Evolutionary conservation across 2,329 filamentous ascomycete species (phyloP).

Genomic region (Pseudogymnoascus sp.): DNA sequence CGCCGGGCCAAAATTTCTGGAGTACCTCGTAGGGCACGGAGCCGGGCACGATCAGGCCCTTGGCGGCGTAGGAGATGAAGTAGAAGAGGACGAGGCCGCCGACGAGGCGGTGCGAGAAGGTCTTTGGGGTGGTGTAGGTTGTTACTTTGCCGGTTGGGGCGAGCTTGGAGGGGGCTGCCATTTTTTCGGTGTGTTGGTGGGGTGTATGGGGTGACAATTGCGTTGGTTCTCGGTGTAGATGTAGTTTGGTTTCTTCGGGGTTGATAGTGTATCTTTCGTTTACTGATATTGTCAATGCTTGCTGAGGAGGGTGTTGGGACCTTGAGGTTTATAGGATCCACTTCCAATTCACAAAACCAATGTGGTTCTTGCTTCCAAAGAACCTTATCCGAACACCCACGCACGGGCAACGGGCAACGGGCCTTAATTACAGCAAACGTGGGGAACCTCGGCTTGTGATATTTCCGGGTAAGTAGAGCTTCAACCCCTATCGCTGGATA

Average conservation of each 20-base stretch:
- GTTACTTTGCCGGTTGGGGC: background rate
- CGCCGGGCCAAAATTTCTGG: background rate
- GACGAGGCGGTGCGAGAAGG: background rate
- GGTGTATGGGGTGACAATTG: background rate
- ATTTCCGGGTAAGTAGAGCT: background rate
- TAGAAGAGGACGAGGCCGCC: constrained; percentile 8
- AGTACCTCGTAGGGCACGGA: background rate
- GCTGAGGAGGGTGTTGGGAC: constrained; percentile 1
- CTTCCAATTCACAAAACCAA: background rate
- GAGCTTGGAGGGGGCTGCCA: background rate
- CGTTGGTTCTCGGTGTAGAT: background rate
- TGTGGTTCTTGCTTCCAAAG: background rate
- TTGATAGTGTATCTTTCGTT: background rate
- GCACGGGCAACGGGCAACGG: background rate
- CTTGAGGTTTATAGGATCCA: constrained; percentile 5
- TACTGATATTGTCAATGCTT: background rate
- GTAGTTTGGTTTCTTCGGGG: background rate
- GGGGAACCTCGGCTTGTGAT: constrained; percentile 9
- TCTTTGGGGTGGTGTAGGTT: background rate
- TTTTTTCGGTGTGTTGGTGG: background rate
- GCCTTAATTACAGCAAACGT: background rate
- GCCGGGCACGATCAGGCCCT: background rate
- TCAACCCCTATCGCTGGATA: background rate
- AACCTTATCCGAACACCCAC: background rate
- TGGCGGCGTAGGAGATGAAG: background rate